A percentile compares a stretch with the other conserved stretches of the same genome.
Conservation (phyloP, 1,139 yeast genomes). For the Saccharomyces pastorianus region DNA sequence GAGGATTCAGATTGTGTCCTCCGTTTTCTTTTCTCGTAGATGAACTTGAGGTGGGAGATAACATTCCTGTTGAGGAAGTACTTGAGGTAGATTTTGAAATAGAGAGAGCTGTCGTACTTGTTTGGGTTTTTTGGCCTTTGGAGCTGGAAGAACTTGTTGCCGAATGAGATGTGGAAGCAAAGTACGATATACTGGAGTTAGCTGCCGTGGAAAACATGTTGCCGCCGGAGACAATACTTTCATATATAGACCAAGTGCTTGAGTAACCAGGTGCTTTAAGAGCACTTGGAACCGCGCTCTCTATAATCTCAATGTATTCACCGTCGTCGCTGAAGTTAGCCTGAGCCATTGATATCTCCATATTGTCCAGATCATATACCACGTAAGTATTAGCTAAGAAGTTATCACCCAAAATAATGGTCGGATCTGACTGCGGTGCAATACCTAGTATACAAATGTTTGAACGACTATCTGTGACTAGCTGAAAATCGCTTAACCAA, state of each 20-base stretch:
- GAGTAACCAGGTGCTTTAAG: slow-evolving; percentile 35
- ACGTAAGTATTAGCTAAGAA: slow-evolving; percentile 66
- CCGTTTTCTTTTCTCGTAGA: not conserved
- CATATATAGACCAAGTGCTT: slow-evolving; percentile 29
- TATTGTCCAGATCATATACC: slow-evolving; percentile 65
- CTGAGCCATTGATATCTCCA: slow-evolving; percentile 60
- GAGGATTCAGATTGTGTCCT: not conserved
- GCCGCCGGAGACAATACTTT: slow-evolving; percentile 1
- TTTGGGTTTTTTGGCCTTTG: not conserved
- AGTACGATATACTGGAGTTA: not conserved
- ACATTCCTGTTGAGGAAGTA: not conserved
- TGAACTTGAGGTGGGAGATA: not conserved
- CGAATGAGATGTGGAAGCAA: not conserved
- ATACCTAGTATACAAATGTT: slow-evolving; percentile 33
- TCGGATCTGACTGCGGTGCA: slow-evolving; percentile 25
- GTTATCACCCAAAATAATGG: slow-evolving; percentile 56
- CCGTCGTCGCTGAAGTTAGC: slow-evolving; percentile 35
- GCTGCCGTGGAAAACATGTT: not conserved
- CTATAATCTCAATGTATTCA: slow-evolving; percentile 39
- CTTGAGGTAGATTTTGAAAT: not conserved
- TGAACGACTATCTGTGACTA: slow-evolving; percentile 8
- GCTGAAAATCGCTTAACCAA: slow-evolving; percentile 38
- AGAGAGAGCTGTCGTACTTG: not conserved
- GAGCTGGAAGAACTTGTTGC: not conserved
- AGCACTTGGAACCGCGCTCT: slow-evolving; percentile 41